These are phyloP conservation scores for Huntiella savannae DNA, from an alignment of 2,329 filamentous ascomycete species.

Conservation along the genomic window DNA sequence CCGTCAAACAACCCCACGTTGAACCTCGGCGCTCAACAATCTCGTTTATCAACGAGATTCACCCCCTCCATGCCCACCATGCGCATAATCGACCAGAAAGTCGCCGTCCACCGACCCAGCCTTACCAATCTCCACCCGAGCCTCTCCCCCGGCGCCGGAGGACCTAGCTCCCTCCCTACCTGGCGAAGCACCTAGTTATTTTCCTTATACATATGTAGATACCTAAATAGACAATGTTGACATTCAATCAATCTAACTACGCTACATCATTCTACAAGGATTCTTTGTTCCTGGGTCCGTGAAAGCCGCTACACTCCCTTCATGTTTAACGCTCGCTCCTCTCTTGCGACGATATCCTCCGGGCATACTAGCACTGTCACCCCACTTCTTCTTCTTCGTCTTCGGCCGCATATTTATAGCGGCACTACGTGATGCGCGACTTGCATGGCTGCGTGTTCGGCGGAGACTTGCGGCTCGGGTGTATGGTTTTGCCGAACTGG, in stretches of 20 bases:
- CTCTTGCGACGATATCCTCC: conserved; percentile 15
- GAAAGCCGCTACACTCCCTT: conserved; percentile 29
- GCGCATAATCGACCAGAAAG: conserved; percentile 10
- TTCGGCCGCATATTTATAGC: conserved; percentile 39
- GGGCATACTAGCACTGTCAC: neutral
- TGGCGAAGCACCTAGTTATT: too few relatives aligned
- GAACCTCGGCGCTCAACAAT: too few relatives aligned
- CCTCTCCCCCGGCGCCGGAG: neutral
- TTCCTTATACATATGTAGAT: too few relatives aligned
- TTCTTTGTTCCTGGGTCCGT: conserved; percentile 27
- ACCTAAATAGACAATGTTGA: too few relatives aligned
- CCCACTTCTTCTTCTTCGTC: conserved; percentile 18
- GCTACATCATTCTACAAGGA: conserved; percentile 36
- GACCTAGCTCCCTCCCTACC: too few relatives aligned
- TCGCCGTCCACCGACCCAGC: conserved; percentile 14
- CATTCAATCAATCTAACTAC: neutral
- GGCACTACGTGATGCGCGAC: conserved; percentile 29
- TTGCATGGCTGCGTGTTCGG: conserved; percentile 34
- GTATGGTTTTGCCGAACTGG: too few relatives aligned
- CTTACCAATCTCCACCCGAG: conserved; percentile 19
- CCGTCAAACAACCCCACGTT: too few relatives aligned
- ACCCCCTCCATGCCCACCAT: conserved; percentile 5
- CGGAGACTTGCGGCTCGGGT: conserved; percentile 22
- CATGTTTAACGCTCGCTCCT: conserved; percentile 20
- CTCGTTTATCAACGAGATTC: neutral